Evolutionary conservation across 805 yeast genomes (phyloP).

Genomic region (Yarrowia sp.): DNA sequence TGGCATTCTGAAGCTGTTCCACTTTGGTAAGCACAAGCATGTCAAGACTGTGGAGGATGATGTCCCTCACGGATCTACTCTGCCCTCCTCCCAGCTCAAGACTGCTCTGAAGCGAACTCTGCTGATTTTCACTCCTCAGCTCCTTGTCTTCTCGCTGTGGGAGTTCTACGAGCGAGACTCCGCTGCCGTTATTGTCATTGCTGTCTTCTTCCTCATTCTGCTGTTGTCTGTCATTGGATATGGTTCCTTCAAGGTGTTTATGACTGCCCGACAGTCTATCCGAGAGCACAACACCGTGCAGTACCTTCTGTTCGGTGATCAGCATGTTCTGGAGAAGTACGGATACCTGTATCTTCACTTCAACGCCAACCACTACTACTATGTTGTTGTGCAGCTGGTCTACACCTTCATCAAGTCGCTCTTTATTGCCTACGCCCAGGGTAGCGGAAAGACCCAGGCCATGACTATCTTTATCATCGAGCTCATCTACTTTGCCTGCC

Average conservation of each 20-base stretch:
- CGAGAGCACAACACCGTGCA: conserved; percentile 72
- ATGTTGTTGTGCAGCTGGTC: conserved; percentile 60
- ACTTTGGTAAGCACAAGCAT: conserved; percentile 27
- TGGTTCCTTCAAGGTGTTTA: conserved; percentile 61
- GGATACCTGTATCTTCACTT: conserved; percentile 91
- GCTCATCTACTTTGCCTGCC: conserved; percentile 58
- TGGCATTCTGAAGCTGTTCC: conserved; percentile 48
- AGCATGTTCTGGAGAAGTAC: conserved; percentile 65
- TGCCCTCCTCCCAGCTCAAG: conserved; percentile 50
- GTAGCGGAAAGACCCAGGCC: conserved; percentile 77
- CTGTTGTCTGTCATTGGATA: conserved; percentile 59
- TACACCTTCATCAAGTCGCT: conserved; percentile 65
- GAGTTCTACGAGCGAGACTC: conserved; percentile 81
- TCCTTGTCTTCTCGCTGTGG: conserved; percentile 77
- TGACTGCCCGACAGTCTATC: conserved; percentile 62
- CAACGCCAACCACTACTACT: conserved; percentile 77
- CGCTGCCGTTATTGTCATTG: conserved; percentile 81
- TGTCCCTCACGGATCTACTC: conserved; percentile 7
- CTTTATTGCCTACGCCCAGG: conserved; percentile 75
- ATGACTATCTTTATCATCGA: conserved; percentile 73
- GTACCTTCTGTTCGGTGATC: conserved; percentile 78
- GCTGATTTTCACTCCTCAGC: conserved; percentile 80
- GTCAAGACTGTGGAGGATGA: conserved; percentile 45
- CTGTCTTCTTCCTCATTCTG: conserved; percentile 64
- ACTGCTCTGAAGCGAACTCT: conserved; percentile 77